Base-by-base conservation (phyloP, 2,329 filamentous ascomycete genomes). In the Clarireedia monteithiana region DNA sequence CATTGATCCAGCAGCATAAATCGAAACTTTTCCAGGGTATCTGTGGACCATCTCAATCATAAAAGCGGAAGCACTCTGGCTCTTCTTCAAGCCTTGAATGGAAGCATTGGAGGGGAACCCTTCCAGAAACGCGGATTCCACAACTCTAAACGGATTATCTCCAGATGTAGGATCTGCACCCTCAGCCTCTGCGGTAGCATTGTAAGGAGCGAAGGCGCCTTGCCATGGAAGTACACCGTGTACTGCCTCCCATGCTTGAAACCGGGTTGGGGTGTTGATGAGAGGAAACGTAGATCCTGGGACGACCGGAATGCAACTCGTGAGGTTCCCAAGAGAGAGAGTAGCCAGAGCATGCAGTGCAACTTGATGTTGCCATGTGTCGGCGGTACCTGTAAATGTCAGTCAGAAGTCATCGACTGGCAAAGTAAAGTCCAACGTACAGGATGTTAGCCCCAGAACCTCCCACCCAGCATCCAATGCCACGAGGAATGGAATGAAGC, bases 11-110 rank as follows among this genome's bases (percentile, higher is more conserved):
- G 69, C 74, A 6, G 72, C 40, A 51, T 48, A 77, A 58, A 80
- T 77, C 26, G 68, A 70, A n/a, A 79, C 72, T 62, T 79, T 69
- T 26, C 75, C 75, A 0, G 76, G 77, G 63, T 78, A 75, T 61
- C 73, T 75, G 57, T 70, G 71, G 1, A 78, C 76, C 65, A 71
- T 69, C 55, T 75, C 69, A 36, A 78, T 69, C 73, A 79, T 74
- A 64, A 75, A 78, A 23, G 70, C 69, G 0, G 73, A 75, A 4
- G 74, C 74, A 48, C 66, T 68, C 26, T 69, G 68, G 48, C 72
- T 30, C 0, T 14, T 23, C 27, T 56, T 52, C 27, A 56, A 26
- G 14, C 14, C 68, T 17, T 64, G 60, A 2, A 71, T 68, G 20
- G 70, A 65, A 3, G 71, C 73, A n/a, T 65, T 72, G 61, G 74